Base-by-base conservation (phyloP, 768 basidiomycete genomes). In the Hericium rajendrae region DNA sequence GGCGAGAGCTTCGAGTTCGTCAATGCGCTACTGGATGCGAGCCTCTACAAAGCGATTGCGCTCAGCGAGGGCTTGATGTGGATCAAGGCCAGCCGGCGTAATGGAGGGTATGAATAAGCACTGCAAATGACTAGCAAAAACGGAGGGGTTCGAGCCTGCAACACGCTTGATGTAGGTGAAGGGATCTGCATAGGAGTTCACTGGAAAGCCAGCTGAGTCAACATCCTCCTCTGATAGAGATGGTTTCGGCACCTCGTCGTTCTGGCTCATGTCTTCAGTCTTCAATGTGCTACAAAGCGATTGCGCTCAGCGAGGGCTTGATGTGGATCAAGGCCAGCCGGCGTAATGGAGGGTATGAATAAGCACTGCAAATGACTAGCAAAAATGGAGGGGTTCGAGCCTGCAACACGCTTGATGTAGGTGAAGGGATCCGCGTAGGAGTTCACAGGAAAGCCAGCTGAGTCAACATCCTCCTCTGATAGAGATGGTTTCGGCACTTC, bases 381-480 rank as follows among this genome's bases (percentile, higher is more conserved):
- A 63, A 82, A 85, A 57, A 83, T 71, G 46, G 76, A 71, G 13
- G 84, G 83, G 66, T 83, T 83, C 52, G 74, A 76, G 53, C 83
- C 81, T 32, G 80, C 61, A 24, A 78, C 74, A 40, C 88, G 84
- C 59, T 86, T 84, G 61, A 90, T 81, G 60, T 90, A 86, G 3
- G 84, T 93, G 83, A 28, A 81, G 12, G 94, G 94, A 64, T n/a
- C n/a, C n/a, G n/a, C 78, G 68, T 83, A 94, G 18, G 94, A 86
- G 69, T 95, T 95, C 75, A 94, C 94, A 2, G 94, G 94, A 65
- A 94, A 93, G 58, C 94, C 85, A 41, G 83, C 81, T 0, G 91
- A 93, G 57, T 81, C 76, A 54, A 80, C 74, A 67, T 94, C 83
- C 67, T 88, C 87, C 59, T 95, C 92, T 32, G 89, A 74, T 71